Conservation (phyloP, 2,329 filamentous ascomycete genomes). For the Exophiala sp. region DNA sequence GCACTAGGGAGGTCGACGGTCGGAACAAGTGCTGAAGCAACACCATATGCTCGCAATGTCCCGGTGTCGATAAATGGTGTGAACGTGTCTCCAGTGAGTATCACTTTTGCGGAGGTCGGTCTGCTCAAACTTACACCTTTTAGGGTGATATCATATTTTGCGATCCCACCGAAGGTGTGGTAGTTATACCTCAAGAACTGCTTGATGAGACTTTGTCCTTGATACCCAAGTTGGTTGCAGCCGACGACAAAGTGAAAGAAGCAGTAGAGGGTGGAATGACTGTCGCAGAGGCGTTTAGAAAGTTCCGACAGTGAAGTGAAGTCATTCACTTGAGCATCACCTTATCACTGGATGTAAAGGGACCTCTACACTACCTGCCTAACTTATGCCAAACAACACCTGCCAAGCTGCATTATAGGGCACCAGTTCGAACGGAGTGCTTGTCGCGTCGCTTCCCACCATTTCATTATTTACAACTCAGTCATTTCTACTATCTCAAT, state of each 20-base stretch:
- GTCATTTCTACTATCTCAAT: no score
- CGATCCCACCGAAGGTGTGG: slow-evolving; percentile 67
- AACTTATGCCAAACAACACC: neutral
- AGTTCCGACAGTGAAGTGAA: slow-evolving; percentile 25
- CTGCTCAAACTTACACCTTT: slow-evolving; percentile 1
- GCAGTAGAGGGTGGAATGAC: slow-evolving; percentile 62
- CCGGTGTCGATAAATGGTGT: slow-evolving; percentile 40
- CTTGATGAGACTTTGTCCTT: slow-evolving; percentile 60
- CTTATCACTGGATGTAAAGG: neutral
- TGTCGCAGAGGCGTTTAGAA: slow-evolving; percentile 65
- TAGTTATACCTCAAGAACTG: slow-evolving; percentile 62
- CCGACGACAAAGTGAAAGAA: slow-evolving; percentile 60
- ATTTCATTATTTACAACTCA: no score
- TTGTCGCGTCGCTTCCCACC: no score
- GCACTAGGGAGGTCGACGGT: slow-evolving; percentile 43
- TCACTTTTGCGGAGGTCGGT: neutral
- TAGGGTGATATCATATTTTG: slow-evolving; percentile 67
- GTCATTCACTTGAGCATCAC: neutral
- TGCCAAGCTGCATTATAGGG: neutral
- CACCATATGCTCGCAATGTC: slow-evolving; percentile 40
- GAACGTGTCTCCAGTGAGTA: slow-evolving; percentile 39
- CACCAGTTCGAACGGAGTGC: no score
- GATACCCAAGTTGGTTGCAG: slow-evolving; percentile 50
- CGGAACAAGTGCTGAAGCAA: slow-evolving; percentile 44
- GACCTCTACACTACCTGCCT: neutral